Conservation (phyloP, 768 basidiomycete species). For the Boletus coccyginus region DNA sequence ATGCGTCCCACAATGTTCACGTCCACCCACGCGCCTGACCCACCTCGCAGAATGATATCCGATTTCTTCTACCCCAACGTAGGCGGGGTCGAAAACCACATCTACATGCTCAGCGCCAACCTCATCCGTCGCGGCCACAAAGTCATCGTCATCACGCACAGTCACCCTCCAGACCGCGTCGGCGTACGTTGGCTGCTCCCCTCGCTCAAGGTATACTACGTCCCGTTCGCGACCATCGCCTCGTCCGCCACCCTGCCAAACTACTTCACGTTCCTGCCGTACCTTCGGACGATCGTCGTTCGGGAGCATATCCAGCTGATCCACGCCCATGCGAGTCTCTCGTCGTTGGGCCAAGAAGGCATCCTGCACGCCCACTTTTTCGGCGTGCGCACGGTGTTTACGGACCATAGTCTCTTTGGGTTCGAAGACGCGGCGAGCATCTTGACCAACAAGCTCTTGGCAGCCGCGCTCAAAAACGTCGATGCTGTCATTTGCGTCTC, state of each 20-base stretch:
- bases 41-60: conserved; percentile 74
- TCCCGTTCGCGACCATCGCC: conserved; percentile 85
- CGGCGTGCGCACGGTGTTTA: conserved; percentile 89
- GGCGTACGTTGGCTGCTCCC: conserved; percentile 90
- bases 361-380: conserved; percentile 87
- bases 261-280: conserved; percentile 89
- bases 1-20: conserved; percentile 1
- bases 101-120: conserved; percentile 86
- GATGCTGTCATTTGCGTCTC: conserved; percentile 96
- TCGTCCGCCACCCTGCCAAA: conserved; percentile 94
- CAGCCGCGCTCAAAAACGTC: conserved; percentile 81
- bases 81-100: conserved; percentile 96
- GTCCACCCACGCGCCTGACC: not conserved
- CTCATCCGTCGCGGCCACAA: conserved; percentile 84
- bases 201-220: conserved; percentile 88
- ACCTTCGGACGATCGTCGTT: conserved; percentile 83
- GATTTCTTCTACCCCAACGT: conserved; percentile 96
- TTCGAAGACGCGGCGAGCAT: conserved; percentile 98
- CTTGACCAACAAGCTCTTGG: conserved; percentile 92
- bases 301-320: conserved; percentile 85
- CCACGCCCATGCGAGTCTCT: conserved; percentile 90
- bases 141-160: conserved; percentile 94
- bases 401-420: conserved; percentile 95
- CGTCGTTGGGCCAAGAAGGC: conserved; percentile 88
- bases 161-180: conserved; percentile 79